A percentile compares a stretch with the other conserved stretches of the same genome.
Conservation (phyloP, 306 rosid genomes). For the Carpinus viminea region DNA sequence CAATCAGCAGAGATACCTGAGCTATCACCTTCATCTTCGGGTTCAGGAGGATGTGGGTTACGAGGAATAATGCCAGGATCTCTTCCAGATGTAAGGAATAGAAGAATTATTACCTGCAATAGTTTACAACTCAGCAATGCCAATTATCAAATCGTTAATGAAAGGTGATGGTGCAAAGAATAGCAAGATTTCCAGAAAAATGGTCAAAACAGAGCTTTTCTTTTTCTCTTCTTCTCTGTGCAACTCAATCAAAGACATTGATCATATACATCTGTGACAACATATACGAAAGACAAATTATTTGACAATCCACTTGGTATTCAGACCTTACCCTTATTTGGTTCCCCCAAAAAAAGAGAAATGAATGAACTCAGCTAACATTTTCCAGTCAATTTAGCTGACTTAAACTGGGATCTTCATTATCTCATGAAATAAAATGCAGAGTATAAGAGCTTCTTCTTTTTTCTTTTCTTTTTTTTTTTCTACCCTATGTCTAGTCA, state of each 20-base stretch:
- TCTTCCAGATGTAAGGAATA: constrained; percentile 73
- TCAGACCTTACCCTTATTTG: not conserved
- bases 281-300: not conserved
- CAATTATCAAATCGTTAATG: not conserved
- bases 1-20: constrained; percentile 42
- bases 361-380: not conserved
- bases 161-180: constrained; percentile 4
- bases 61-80: constrained; percentile 88
- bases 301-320: constrained; percentile 6
- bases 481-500: not conserved
- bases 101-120: constrained; percentile 62
- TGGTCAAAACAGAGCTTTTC: not conserved
- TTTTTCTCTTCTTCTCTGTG: not conserved
- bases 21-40: constrained; percentile 36
- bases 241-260: not conserved
- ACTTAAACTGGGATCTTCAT: not conserved
- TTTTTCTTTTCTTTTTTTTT: not conserved
- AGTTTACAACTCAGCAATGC: constrained; percentile 2
- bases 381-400: not conserved
- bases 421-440: not conserved
- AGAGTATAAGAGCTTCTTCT: not conserved
- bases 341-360: not conserved
- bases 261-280: not conserved
- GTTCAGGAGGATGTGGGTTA: constrained; percentile 58
- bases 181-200: not conserved